Conservation (phyloP, 2,329 filamentous ascomycete genomes). For the Penicillium sp. region DNA sequence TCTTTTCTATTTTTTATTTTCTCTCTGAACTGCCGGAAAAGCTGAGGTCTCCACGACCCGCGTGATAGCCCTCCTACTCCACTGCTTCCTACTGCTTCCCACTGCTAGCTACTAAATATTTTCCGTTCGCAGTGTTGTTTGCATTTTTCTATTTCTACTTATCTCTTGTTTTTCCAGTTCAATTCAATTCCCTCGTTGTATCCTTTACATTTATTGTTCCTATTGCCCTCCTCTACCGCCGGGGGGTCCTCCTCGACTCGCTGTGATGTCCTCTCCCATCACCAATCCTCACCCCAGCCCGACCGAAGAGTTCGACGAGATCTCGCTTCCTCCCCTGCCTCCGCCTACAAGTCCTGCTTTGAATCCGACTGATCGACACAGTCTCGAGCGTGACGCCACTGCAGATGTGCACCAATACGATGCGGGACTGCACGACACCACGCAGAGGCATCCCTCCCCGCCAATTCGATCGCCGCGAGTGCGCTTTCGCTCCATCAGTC, state of each 20-base stretch:
- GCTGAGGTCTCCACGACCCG: no score
- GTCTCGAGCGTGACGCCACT: slow-evolving; percentile 22
- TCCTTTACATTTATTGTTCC: not conserved
- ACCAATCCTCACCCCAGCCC: slow-evolving; percentile 26
- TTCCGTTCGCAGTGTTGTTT: not conserved
- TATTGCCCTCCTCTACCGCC: not conserved
- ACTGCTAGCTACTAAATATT: no score
- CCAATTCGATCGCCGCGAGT: slow-evolving; percentile 24
- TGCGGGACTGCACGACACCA: slow-evolving; percentile 11
- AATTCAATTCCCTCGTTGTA: not conserved
- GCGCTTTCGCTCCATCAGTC: slow-evolving; percentile 27
- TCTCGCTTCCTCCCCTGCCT: slow-evolving; percentile 8
- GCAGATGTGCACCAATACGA: slow-evolving; percentile 22
- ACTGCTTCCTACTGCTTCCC: no score
- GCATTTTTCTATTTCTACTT: not conserved
- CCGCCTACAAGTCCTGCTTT: not conserved
- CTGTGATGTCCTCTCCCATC: slow-evolving; percentile 23
- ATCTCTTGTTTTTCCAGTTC: no score
- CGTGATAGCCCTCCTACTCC: no score
- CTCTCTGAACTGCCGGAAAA: no score
- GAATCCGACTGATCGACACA: slow-evolving; percentile 14
- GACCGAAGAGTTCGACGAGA: slow-evolving; percentile 28
- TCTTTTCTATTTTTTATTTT: no score
- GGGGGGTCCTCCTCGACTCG: not conserved
- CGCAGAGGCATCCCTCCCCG: not conserved